Conservation (phyloP, 129 eudicot genomes). For the Lactuca saligna region DNA sequence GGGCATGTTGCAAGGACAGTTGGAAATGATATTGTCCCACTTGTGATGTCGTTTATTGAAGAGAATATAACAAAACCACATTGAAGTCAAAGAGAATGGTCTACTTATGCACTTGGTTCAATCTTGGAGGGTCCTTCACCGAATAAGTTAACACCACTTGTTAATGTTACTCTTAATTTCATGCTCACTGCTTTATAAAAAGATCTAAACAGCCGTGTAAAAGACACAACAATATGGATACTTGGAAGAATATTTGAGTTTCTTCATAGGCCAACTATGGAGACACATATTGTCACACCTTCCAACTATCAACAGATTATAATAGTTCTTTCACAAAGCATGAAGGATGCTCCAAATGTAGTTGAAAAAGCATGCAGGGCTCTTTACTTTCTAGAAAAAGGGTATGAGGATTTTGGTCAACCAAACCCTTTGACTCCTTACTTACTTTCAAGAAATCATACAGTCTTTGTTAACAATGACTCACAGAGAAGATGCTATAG, state of each 20-base stretch:
- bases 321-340: conserved; percentile 76
- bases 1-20: conserved; percentile 93
- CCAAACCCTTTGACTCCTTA: conserved; percentile 73
- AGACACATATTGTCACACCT: conserved; percentile 63
- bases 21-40: conserved; percentile 90
- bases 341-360: conserved; percentile 90
- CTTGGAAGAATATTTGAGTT: conserved; percentile 92
- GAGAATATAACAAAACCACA: conserved; percentile 73
- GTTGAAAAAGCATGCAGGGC: conserved; percentile 96
- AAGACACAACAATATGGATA: conserved; percentile 97
- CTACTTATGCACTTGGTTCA: conserved; percentile 93
- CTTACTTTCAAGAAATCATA: conserved; percentile 81
- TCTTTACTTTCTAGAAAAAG: conserved; percentile 88
- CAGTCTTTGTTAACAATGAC: conserved; percentile 67
- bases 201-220: conserved; percentile 88
- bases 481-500: conserved; percentile 91
- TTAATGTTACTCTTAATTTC: conserved; percentile 80
- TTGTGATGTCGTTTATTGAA: conserved; percentile 88
- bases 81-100: conserved; percentile 94
- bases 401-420: conserved; percentile 64
- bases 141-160: conserved; percentile 72
- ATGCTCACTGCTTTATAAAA: conserved; percentile 83
- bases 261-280: conserved; percentile 80
- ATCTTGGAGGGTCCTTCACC: conserved; percentile 98
- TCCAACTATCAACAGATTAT: conserved; percentile 80